Evolutionary conservation across 2,329 filamentous ascomycete genomes (phyloP).

Genomic region (Ophiostoma sp.): DNA sequence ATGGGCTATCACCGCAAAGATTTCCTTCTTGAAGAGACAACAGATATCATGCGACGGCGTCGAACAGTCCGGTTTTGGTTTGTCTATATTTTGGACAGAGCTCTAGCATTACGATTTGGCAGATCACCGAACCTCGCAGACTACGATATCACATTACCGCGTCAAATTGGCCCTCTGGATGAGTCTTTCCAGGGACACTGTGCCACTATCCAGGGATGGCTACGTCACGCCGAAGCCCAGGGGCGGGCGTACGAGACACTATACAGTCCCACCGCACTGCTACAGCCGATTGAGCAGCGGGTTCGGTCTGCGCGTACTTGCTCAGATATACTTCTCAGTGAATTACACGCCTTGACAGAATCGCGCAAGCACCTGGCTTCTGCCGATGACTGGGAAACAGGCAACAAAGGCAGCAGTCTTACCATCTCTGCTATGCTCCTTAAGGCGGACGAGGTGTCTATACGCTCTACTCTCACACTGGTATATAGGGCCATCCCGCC

Average conservation of each 20-base stretch:
- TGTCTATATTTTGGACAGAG: not conserved
- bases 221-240: constrained; percentile 1
- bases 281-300: not conserved
- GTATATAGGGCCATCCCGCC: not conserved
- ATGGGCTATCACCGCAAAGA: constrained; percentile 9
- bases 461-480: not conserved
- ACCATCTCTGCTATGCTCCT: not conserved
- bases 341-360: not conserved
- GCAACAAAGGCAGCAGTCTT: not conserved
- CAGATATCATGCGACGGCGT: not conserved
- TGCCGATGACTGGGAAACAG: not conserved
- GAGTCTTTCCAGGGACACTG: not conserved
- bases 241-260: not conserved
- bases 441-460: not conserved
- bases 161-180: not conserved
- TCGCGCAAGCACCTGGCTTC: not conserved
- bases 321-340: not conserved
- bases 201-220: not conserved
- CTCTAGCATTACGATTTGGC: not conserved
- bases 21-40: not conserved
- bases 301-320: not conserved
- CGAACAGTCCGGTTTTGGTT: constrained; percentile 11
- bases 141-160: not conserved
- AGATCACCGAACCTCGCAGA: constrained; percentile 1
- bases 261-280: not conserved